phyloP scores from a whole-genome alignment of 192 early-diverging fungal genomes.

The Gaertneriomyces sp. region DNA sequence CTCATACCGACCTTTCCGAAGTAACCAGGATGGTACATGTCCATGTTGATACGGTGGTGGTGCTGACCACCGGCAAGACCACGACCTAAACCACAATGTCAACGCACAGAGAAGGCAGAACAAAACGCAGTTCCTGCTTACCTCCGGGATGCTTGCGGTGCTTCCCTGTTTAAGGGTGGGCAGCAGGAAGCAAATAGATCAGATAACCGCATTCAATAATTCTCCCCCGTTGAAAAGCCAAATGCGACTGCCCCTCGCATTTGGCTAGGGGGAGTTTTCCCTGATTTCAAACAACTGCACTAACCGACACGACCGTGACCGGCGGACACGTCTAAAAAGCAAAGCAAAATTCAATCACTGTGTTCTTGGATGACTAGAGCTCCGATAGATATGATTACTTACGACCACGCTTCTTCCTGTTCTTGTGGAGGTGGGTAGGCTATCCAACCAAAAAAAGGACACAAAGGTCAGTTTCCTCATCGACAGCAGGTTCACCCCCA shows the following conservation, averaged over 20 bases:
- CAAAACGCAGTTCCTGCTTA: too few relatives aligned
- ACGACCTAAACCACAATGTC: constrained; percentile 45
- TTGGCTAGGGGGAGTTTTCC: too few relatives aligned
- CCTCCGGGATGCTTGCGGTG: constrained; percentile 99
- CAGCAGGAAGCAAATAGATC: too few relatives aligned
- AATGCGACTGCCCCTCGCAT: too few relatives aligned
- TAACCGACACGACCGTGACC: constrained; percentile 96
- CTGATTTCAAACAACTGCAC: too few relatives aligned
- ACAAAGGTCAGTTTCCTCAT: too few relatives aligned
- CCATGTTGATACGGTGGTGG: constrained; percentile 99
- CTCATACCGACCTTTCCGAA: constrained; percentile 99
- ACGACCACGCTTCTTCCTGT: constrained; percentile 95
- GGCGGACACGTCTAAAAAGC: constrained; percentile 80
- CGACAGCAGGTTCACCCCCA: too few relatives aligned
- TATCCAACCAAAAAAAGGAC: not conserved
- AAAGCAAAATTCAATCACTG: not conserved
- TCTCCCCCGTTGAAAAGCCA: too few relatives aligned
- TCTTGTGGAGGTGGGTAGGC: constrained; percentile 80
- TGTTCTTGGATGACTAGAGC: not conserved
- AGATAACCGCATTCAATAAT: too few relatives aligned
- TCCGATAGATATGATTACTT: constrained; percentile 24
- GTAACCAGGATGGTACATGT: constrained; percentile 99
- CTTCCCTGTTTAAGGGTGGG: constrained; percentile 53
- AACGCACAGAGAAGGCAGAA: too few relatives aligned
- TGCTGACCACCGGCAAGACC: constrained; percentile 99